These are phyloP conservation scores for Morella rubra DNA, from an alignment of 306 rosid species.

Conservation along the genomic window DNA sequence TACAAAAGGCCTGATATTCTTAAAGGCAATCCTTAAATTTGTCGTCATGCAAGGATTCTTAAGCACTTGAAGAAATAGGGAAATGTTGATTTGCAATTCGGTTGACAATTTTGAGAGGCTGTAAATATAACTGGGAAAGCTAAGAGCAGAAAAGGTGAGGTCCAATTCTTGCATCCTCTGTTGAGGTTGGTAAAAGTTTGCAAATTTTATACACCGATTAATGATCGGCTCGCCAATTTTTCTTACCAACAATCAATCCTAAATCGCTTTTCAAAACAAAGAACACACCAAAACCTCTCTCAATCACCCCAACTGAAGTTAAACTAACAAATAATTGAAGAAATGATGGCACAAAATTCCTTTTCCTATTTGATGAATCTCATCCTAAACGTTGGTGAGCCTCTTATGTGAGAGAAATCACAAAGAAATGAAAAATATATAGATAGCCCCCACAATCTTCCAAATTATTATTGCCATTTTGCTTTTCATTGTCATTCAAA, in stretches of 20 bases:
- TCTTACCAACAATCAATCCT: neutral
- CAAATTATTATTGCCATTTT: constrained; percentile 4
- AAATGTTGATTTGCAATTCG: neutral
- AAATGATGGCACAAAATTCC: too few species aligned
- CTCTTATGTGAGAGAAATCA: neutral
- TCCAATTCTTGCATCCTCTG: neutral
- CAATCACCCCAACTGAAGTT: neutral
- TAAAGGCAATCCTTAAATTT: too few species aligned
- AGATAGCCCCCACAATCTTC: neutral
- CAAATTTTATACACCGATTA: neutral
- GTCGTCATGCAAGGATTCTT: neutral
- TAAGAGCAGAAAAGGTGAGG: neutral
- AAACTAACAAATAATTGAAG: neutral
- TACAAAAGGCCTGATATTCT: too few species aligned
- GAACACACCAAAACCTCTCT: neutral
- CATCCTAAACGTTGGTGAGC: neutral
- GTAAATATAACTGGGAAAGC: neutral
- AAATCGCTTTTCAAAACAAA: neutral
- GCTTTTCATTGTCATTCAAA: constrained; percentile 3
- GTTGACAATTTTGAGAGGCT: neutral
- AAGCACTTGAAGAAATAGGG: neutral
- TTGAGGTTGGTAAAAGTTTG: too few species aligned
- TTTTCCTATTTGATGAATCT: too few species aligned
- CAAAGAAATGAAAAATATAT: neutral
- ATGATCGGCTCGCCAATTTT: neutral